Percentiles rank a stretch among this genome's conserved stretches.
Evolutionary conservation across 768 basidiomycete genomes (phyloP).

Genomic region (Rhizopogon salebrosus): DNA sequence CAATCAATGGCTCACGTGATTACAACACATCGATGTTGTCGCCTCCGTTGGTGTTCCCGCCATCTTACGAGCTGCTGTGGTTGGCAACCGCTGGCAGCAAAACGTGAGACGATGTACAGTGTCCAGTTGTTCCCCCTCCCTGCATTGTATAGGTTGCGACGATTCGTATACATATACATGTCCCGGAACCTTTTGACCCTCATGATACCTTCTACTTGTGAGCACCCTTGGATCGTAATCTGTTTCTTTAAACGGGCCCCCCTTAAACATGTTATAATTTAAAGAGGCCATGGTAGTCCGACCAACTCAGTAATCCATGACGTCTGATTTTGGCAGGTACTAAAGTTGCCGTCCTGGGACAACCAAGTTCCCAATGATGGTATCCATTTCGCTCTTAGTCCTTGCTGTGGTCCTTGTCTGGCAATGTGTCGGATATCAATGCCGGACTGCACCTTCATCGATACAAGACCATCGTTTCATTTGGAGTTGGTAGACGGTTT

Average conservation of each 20-base stretch:
- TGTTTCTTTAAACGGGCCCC: too few species aligned
- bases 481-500: slow-evolving; percentile 33
- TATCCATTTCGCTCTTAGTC: slow-evolving; percentile 42
- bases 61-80: background rate
- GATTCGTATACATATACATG: too few species aligned
- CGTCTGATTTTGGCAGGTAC: too few species aligned
- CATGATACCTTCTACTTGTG: background rate
- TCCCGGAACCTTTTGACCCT: background rate
- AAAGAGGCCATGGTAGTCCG: too few species aligned
- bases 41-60: background rate
- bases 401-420: slow-evolving; percentile 38
- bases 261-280: too few species aligned
- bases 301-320: too few species aligned
- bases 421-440: slow-evolving; percentile 41
- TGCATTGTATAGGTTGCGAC: background rate
- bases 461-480: slow-evolving; percentile 46
- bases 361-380: slow-evolving; percentile 10
- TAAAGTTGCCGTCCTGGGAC: too few species aligned
- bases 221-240: too few species aligned
- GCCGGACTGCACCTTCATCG: slow-evolving; percentile 35
- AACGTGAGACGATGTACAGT: background rate
- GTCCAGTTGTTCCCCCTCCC: background rate
- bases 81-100: background rate
- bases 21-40: too few species aligned
- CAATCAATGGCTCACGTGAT: too few species aligned